Evolutionary conservation across 208 protist genomes (phyloP), one percentile per base, ranked within the genome.

Genomic region (Trypanosoma melophagium): DNA sequence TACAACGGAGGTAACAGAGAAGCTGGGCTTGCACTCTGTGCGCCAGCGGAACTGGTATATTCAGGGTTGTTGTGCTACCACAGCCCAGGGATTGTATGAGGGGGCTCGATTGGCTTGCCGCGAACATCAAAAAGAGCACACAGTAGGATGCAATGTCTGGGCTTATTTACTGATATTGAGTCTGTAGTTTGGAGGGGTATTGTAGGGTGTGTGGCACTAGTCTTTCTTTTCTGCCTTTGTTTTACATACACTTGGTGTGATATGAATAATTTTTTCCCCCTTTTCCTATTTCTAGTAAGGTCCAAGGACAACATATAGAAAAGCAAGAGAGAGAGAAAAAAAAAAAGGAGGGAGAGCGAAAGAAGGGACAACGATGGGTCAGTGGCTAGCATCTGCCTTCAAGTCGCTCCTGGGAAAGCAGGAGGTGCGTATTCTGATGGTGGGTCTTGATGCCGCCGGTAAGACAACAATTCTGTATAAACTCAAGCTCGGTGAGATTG

Each of bases 381-480:
- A 79, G 31, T 75, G 65, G 60, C 40, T 84, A 49, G 79, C 81
- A 17, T 89, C 83, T n/a, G 72, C 79, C 17, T 89, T 92, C 50
- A 85, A 79, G 16, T 93, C 84, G 24, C 76, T 98, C 41, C 85
- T 98, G 69, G 96, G 95, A 5, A 98, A 98, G 77, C 96, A 98
- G 81, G 95, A 99, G 71, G 89, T 97, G 56, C 90, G 95, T 47
- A 98, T 99, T 65, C 80, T 99, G n/a, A 98, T 99, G 93, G 86
- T 99, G 17, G 98, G 98, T 19, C 89, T 99, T 21, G 98, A 99
- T 86, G 97, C 89, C 54, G 96, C 97, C 19, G 98, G 98, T 64
- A 99, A 99, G 83, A 99, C 98, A 19, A 98, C 96, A 24, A 97
- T 99, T 56, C 84, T 99, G 14, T 98, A 99, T 91, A 98, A 98